These are phyloP conservation scores for Ajuga chamaepitys DNA, from an alignment of 257 asterid species.

Conservation along the genomic window DNA sequence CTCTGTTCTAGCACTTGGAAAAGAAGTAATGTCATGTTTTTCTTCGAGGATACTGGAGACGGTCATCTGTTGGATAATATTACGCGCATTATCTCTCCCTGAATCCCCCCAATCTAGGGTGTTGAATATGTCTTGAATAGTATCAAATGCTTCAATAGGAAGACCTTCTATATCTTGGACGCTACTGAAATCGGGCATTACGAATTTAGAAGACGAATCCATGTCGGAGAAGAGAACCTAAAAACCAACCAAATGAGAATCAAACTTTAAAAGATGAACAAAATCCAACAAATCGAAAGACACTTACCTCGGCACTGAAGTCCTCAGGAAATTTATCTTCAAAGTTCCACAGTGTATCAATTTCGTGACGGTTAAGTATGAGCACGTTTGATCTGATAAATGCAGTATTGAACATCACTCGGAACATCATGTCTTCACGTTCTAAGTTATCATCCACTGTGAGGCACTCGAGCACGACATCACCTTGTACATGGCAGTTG, in stretches of 20 bases:
- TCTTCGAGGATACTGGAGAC: constrained; percentile 27
- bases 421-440: constrained; percentile 51
- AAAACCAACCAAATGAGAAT: constrained; percentile 7
- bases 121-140: constrained; percentile 32
- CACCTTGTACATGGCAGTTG: constrained; percentile 69
- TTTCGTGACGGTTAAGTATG: constrained; percentile 45
- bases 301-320: constrained; percentile 62
- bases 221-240: constrained; percentile 61
- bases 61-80: constrained; percentile 20
- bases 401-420: constrained; percentile 66
- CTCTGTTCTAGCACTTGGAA: constrained; percentile 11
- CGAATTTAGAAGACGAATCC: constrained; percentile 36
- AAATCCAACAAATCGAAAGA: background rate
- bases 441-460: constrained; percentile 35
- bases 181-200: constrained; percentile 21
- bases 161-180: constrained; percentile 33
- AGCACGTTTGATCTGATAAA: constrained; percentile 47
- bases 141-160: constrained; percentile 40
- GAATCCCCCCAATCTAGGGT: constrained; percentile 32
- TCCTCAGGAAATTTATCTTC: constrained; percentile 43
- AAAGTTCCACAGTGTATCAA: constrained; percentile 48
- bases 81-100: constrained; percentile 25
- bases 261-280: constrained; percentile 1
- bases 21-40: constrained; percentile 20
- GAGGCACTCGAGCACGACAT: constrained; percentile 66